Percentiles rank a stretch among this genome's conserved stretches.
phyloP scores from a whole-genome alignment of 129 eudicot species.

The Deinandra increscens region DNA sequence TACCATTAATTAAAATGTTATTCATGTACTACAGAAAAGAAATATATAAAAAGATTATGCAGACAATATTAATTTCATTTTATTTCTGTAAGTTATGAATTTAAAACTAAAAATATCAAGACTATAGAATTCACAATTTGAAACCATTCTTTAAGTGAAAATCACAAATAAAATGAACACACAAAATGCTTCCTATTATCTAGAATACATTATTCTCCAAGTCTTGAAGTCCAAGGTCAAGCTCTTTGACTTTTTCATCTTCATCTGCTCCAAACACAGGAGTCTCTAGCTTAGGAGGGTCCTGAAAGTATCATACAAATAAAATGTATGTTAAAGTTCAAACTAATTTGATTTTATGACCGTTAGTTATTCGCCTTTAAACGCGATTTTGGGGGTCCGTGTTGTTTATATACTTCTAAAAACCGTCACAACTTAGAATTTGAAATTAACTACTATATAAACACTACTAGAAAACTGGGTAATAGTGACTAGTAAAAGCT shows the following conservation, averaged over 20 bases:
- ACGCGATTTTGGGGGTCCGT: no score
- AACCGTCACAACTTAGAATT: no score
- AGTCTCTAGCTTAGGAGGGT: slow-evolving; percentile 76
- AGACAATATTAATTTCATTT: background rate
- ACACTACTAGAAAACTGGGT: no score
- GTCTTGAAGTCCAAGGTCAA: slow-evolving; percentile 71
- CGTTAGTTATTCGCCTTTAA: background rate
- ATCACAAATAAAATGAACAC: background rate
- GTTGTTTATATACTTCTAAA: no score
- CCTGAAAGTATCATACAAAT: slow-evolving; percentile 45
- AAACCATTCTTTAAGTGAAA: slow-evolving; percentile 16
- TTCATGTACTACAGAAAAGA: background rate
- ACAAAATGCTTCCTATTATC: slow-evolving; percentile 12
- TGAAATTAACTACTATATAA: no score
- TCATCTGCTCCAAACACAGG: slow-evolving; percentile 51
- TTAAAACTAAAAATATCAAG: background rate
- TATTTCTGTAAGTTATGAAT: background rate
- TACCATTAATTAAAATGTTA: no score
- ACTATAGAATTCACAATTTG: slow-evolving; percentile 11
- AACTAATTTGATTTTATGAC: background rate
- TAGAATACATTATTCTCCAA: slow-evolving; percentile 83
- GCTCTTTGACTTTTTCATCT: slow-evolving; percentile 49
- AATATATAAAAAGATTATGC: background rate
- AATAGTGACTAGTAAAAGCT: no score
- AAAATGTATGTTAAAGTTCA: slow-evolving; percentile 8